Percentiles rank a stretch among this genome's conserved stretches.
These are phyloP conservation scores for Tranzscheliella williamsii DNA, from an alignment of 1,284 basidiomycete species.

Conservation along the genomic window DNA sequence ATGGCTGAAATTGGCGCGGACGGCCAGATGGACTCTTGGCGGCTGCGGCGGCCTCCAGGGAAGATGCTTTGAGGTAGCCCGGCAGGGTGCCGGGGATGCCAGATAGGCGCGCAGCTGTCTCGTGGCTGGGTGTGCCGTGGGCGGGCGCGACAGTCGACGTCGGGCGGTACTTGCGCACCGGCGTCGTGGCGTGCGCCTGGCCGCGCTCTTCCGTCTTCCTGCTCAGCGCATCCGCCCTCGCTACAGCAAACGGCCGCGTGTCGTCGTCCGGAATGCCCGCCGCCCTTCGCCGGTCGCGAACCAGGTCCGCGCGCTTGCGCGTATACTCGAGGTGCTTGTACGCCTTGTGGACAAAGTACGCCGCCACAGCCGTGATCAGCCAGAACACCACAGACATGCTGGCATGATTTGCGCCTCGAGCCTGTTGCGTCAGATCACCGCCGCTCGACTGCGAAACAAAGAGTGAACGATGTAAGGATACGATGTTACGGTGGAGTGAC, in stretches of 20 bases:
- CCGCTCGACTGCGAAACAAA: no score
- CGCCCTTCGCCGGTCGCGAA: constrained; percentile 34
- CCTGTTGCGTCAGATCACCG: no score
- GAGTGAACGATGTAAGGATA: no score
- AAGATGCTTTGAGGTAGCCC: constrained; percentile 16
- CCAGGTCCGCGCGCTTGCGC: constrained; percentile 30
- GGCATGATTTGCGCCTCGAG: background rate
- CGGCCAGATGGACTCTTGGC: background rate
- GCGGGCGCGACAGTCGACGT: constrained; percentile 2
- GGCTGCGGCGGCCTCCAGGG: background rate
- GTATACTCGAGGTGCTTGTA: constrained; percentile 18
- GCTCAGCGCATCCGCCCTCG: constrained; percentile 29
- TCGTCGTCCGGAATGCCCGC: constrained; percentile 48
- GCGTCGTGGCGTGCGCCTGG: constrained; percentile 9
- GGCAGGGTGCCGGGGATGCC: constrained; percentile 30
- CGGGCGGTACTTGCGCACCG: constrained; percentile 6
- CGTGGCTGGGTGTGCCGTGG: constrained; percentile 7
- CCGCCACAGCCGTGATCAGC: constrained; percentile 10
- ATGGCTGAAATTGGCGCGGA: no score
- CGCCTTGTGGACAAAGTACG: constrained; percentile 7
- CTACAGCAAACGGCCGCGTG: constrained; percentile 34
- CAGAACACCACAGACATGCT: constrained; percentile 21
- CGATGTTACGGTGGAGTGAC: no score
- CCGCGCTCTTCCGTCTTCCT: constrained; percentile 12
- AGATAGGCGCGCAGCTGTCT: constrained; percentile 17